Conservation (phyloP, 2,329 filamentous ascomycete species). For the Thielaviopsis musarum region DNA sequence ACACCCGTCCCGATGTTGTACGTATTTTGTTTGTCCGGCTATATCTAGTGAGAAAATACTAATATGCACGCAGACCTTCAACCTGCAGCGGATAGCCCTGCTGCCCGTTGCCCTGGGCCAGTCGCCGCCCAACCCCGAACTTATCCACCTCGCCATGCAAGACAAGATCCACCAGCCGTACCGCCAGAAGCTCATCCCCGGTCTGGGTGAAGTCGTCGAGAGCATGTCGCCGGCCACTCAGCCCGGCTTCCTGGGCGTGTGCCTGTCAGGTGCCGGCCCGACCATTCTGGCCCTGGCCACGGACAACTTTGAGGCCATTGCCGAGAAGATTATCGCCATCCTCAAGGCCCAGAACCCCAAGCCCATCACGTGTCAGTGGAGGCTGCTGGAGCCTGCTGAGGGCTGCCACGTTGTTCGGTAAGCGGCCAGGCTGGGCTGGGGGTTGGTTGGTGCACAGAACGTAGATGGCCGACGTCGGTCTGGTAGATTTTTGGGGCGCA, state of each 20-base stretch:
- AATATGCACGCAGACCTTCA: conserved; percentile 47
- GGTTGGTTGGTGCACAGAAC: neutral
- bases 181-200: conserved; percentile 78
- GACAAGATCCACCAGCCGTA: conserved; percentile 97
- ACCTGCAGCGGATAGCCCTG: conserved; percentile 83
- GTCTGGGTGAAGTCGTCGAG: conserved; percentile 75
- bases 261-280: conserved; percentile 83
- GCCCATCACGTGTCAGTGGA: conserved; percentile 63
- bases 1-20: conserved; percentile 70
- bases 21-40: conserved; percentile 18
- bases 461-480: neutral
- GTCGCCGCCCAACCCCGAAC: conserved; percentile 76
- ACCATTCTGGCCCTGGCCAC: conserved; percentile 90
- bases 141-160: conserved; percentile 97
- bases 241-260: conserved; percentile 80
- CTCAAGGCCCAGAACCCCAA: conserved; percentile 43
- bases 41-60: neutral
- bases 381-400: conserved; percentile 72
- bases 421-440: neutral
- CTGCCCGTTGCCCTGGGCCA: conserved; percentile 78
- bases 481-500: neutral
- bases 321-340: conserved; percentile 55
- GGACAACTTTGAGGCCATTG: conserved; percentile 75
- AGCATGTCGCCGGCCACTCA: conserved; percentile 80
- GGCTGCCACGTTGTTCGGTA: conserved; percentile 36